Conservation (phyloP, 1,284 basidiomycete species). For the Gymnopus androsaceus region DNA sequence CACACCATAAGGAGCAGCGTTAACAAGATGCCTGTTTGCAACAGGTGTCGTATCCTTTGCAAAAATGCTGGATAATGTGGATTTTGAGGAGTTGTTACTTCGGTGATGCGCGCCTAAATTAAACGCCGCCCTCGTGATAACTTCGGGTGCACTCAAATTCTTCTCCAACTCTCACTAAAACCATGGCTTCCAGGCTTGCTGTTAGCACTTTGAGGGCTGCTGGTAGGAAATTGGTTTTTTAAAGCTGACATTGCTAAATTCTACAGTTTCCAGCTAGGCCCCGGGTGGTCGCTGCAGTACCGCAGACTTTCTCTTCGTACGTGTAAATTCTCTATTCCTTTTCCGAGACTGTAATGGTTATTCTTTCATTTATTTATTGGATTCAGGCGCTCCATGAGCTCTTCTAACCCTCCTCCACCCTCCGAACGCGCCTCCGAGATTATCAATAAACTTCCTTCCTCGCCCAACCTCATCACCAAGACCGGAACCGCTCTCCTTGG, state of each 20-base stretch:
- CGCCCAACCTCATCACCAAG: conserved; percentile 89
- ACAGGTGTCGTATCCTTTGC: no score
- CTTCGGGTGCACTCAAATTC: background rate
- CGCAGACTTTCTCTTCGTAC: conserved; percentile 58
- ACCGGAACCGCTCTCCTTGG: conserved; percentile 91
- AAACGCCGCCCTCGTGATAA: background rate
- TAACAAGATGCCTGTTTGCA: no score
- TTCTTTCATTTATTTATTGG: background rate
- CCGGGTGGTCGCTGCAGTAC: conserved; percentile 53
- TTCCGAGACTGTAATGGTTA: conserved; percentile 5
- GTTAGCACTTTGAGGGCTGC: conserved; percentile 63
- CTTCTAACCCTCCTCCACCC: conserved; percentile 69
- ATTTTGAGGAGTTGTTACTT: no score
- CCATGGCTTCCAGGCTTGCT: conserved; percentile 75
- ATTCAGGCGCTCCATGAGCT: conserved; percentile 64
- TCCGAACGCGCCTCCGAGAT: conserved; percentile 89
- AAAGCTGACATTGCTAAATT: conserved; percentile 13
- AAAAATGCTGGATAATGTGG: no score
- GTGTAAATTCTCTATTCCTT: conserved; percentile 30
- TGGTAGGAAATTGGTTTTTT: conserved; percentile 40
- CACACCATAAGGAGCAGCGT: no score
- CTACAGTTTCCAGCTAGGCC: conserved; percentile 51
- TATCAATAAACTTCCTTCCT: conserved; percentile 90
- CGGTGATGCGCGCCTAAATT: background rate
- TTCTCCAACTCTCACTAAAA: conserved; percentile 17